phyloP scores from a whole-genome alignment of 345 rosid genomes.

The Salix arbutifolia region DNA sequence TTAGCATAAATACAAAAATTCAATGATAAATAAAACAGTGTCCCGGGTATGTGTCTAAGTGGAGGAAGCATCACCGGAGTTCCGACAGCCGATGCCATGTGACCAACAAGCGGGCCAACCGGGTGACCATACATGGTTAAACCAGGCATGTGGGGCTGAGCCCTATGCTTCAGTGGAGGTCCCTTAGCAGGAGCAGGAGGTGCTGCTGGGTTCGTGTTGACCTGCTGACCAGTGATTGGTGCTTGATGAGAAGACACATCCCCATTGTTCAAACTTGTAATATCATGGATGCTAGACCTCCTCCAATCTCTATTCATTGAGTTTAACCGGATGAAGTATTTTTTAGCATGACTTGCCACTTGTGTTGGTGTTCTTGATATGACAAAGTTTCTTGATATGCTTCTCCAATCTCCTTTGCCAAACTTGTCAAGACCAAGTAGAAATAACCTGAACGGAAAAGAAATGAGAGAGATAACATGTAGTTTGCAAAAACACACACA shows the following conservation, averaged over 20 bases:
- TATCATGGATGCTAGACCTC: constrained; percentile 90
- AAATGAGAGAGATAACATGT: background rate
- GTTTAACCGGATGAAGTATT: constrained; percentile 77
- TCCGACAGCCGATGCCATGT: constrained; percentile 74
- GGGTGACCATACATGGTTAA: constrained; percentile 74
- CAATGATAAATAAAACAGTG: background rate
- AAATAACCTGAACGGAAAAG: constrained; percentile 52
- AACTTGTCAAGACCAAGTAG: constrained; percentile 82
- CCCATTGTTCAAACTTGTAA: constrained; percentile 61
- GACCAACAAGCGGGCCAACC: constrained; percentile 54
- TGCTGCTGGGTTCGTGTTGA: constrained; percentile 30
- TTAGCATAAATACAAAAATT: background rate
- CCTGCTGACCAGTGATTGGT: constrained; percentile 68
- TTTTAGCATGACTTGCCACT: constrained; percentile 95
- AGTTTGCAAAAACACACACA: too few species aligned
- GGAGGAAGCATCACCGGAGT: constrained; percentile 93
- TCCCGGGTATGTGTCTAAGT: constrained; percentile 24
- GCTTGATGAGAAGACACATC: constrained; percentile 42
- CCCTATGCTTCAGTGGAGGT: constrained; percentile 38
- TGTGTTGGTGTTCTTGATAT: constrained; percentile 90
- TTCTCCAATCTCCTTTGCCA: constrained; percentile 98
- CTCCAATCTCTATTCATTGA: constrained; percentile 85
- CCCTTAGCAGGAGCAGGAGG: constrained; percentile 22
- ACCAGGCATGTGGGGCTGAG: constrained; percentile 52
- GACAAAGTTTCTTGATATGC: constrained; percentile 87